phyloP scores from a whole-genome alignment of 495 filamentous ascomycete genomes.

The Geoglossum glabrum region DNA sequence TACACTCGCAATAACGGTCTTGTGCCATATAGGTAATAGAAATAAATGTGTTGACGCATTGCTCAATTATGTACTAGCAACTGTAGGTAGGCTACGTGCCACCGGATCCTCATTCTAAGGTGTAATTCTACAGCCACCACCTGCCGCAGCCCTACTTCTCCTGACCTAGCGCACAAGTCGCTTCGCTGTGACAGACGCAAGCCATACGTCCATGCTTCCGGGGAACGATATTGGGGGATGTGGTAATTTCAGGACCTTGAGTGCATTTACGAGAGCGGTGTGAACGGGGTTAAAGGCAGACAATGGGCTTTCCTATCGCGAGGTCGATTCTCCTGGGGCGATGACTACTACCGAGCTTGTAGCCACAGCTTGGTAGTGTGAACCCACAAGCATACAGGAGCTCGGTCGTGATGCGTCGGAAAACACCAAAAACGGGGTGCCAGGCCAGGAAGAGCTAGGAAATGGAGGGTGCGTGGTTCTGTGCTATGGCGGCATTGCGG shows the following conservation, averaged over 20 bases:
- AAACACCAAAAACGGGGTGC: neutral
- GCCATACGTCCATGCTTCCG: neutral
- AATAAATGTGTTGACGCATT: neutral
- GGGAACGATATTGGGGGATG: neutral
- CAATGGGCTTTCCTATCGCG: neutral
- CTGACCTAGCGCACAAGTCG: neutral
- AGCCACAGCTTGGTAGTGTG: neutral
- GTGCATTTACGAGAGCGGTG: neutral
- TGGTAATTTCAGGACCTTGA: neutral
- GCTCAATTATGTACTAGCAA: neutral
- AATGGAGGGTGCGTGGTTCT: neutral
- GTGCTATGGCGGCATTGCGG: conserved; percentile 30
- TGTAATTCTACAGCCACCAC: neutral
- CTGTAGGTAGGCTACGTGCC: neutral
- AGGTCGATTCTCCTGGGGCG: neutral
- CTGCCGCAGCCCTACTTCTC: neutral
- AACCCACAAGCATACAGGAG: neutral
- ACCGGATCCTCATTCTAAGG: neutral
- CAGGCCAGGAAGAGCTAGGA: neutral
- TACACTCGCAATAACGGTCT: no score
- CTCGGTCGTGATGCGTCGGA: neutral
- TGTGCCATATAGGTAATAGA: neutral
- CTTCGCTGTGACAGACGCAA: neutral
- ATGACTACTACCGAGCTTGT: neutral
- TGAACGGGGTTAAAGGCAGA: neutral